A percentile compares a stretch with the other conserved stretches of the same genome.
phyloP scores from a whole-genome alignment of 257 asterid genomes.

The Osmanthus fragrans region DNA sequence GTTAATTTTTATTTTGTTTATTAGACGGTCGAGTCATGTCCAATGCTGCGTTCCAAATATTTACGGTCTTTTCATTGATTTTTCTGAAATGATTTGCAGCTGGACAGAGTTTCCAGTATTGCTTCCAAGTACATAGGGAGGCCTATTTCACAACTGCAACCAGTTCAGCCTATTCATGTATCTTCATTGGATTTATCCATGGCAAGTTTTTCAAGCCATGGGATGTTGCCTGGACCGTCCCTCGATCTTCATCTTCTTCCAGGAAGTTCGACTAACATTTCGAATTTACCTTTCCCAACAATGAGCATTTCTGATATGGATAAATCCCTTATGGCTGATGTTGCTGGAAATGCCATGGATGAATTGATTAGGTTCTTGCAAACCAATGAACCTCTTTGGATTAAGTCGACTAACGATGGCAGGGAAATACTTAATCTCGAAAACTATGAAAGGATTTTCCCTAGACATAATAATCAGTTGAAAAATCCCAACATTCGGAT shows the following conservation, averaged over 20 bases:
- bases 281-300: conserved; percentile 24
- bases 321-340: conserved; percentile 80
- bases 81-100: conserved; percentile 27
- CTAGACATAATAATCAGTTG: conserved; percentile 58
- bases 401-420: conserved; percentile 39
- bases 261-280: conserved; percentile 35
- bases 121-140: conserved; percentile 61
- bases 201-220: conserved; percentile 41
- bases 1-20: neutral
- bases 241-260: conserved; percentile 53
- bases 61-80: neutral
- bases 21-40: neutral
- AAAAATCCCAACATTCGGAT: conserved; percentile 59
- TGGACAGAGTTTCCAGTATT: conserved; percentile 51
- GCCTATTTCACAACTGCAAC: conserved; percentile 50
- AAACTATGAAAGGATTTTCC: conserved; percentile 63
- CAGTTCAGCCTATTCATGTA: conserved; percentile 52
- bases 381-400: conserved; percentile 47
- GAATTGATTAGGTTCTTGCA: conserved; percentile 54
- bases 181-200: conserved; percentile 49
- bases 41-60: neutral
- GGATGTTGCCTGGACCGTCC: conserved; percentile 41
- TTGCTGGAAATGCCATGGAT: conserved; percentile 75
- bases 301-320: conserved; percentile 54
- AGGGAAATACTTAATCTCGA: conserved; percentile 68